Evolutionary conservation across 2,329 filamentous ascomycete species (phyloP).

Genomic region (Pseudogymnoascus sp.): DNA sequence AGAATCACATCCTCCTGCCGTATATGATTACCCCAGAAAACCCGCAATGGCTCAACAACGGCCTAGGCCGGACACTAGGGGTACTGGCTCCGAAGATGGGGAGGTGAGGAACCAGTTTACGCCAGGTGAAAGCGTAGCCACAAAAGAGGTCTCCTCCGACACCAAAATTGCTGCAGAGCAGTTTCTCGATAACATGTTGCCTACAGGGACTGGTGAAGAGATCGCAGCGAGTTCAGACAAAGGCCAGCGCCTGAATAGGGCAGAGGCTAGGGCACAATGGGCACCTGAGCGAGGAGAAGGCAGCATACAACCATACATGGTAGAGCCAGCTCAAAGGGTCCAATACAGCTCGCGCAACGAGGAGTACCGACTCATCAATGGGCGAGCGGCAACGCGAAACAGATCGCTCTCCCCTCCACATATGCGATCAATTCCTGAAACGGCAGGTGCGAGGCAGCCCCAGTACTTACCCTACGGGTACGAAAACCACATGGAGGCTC

Average conservation of each 20-base stretch:
- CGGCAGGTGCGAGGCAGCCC: slow-evolving; percentile 2
- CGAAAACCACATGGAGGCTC: slow-evolving; percentile 18
- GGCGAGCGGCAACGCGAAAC: not conserved
- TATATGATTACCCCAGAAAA: not conserved
- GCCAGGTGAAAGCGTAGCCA: slow-evolving; percentile 9
- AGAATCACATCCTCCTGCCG: not conserved
- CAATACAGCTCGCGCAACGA: not conserved
- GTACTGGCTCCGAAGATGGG: slow-evolving; percentile 33
- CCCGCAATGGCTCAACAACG: not conserved
- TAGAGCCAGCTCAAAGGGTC: not conserved
- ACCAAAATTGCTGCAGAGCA: slow-evolving; percentile 31
- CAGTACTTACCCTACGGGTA: slow-evolving; percentile 19
- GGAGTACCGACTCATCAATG: not conserved
- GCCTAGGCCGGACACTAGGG: slow-evolving; percentile 18
- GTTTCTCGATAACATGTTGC: slow-evolving; percentile 31
- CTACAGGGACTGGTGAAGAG: slow-evolving; percentile 18
- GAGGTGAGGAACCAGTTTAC: slow-evolving; percentile 25
- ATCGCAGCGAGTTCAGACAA: slow-evolving; percentile 11
- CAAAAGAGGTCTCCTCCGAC: slow-evolving; percentile 19
- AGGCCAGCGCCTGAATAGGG: slow-evolving; percentile 13
- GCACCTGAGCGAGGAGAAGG: slow-evolving; percentile 16
- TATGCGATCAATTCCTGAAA: not conserved
- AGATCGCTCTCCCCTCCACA: not conserved
- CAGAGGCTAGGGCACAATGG: slow-evolving; percentile 15
- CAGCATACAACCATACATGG: not conserved